phyloP scores from a whole-genome alignment of 192 early-diverging fungal genomes.

The Backusella circina region DNA sequence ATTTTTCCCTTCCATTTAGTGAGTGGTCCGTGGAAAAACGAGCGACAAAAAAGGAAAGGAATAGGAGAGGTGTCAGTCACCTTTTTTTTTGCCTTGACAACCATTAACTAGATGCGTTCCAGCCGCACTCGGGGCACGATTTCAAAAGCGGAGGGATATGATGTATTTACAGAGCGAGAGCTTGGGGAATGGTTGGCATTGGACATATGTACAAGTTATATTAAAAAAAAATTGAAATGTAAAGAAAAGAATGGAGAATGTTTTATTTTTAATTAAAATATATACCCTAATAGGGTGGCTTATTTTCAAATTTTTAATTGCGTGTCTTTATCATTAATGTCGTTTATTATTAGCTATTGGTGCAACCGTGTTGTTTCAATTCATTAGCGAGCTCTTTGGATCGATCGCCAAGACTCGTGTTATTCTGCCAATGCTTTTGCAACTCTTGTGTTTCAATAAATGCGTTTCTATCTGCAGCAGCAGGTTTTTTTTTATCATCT shows the following conservation, averaged over 20 bases:
- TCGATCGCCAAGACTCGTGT: neutral
- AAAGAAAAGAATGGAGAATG: neutral
- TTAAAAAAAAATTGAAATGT: no score
- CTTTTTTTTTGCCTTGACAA: neutral
- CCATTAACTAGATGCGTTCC: neutral
- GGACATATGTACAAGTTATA: neutral
- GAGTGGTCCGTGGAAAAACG: neutral
- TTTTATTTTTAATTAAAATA: neutral
- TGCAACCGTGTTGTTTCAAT: conserved; percentile 2
- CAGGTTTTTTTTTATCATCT: neutral
- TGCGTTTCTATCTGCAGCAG: conserved; percentile 1
- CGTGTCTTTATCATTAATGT: neutral
- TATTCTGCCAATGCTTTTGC: neutral
- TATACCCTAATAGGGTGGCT: neutral
- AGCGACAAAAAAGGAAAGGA: neutral
- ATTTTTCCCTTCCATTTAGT: neutral
- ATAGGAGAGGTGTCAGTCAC: neutral
- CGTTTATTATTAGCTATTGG: neutral
- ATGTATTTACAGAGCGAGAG: neutral
- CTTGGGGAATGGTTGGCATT: neutral
- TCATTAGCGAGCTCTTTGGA: conserved; percentile 5
- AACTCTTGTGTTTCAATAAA: neutral
- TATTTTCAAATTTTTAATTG: neutral
- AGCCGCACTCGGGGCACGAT: neutral
- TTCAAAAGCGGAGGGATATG: neutral